Evolutionary conservation across 2,329 filamentous ascomycete species (phyloP).

Genomic region (Elsinoe arachidis): DNA sequence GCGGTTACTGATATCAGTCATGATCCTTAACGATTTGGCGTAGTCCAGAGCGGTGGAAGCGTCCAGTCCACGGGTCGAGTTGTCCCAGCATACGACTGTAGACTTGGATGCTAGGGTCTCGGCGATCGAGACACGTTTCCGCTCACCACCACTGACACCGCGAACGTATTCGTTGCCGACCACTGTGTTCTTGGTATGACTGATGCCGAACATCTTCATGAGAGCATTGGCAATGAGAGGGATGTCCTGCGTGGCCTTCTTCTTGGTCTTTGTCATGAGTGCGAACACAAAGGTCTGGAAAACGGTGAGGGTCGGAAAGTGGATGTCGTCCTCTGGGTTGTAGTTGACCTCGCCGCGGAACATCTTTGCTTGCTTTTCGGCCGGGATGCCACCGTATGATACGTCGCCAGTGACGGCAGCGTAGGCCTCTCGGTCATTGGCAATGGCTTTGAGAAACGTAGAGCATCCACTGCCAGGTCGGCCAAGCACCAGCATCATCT

Average conservation of each 20-base stretch:
- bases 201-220: constrained; percentile 70
- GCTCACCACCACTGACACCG: constrained; percentile 70
- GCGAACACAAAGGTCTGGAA: constrained; percentile 72
- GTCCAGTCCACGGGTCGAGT: constrained; percentile 71
- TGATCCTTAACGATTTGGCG: constrained; percentile 65
- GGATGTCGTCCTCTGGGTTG: constrained; percentile 67
- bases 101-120: constrained; percentile 68
- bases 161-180: constrained; percentile 67
- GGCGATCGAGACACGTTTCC: constrained; percentile 71
- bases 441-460: constrained; percentile 67
- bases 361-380: constrained; percentile 56
- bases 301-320: constrained; percentile 66
- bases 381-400: constrained; percentile 62
- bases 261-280: constrained; percentile 65
- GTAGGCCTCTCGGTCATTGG: constrained; percentile 59
- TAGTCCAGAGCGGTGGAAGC: constrained; percentile 72
- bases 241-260: constrained; percentile 54
- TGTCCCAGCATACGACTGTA: constrained; percentile 70
- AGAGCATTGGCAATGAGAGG: constrained; percentile 61
- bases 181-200: constrained; percentile 63
- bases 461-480: constrained; percentile 66
- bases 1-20: constrained; percentile 67
- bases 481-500: constrained; percentile 67
- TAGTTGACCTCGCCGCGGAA: constrained; percentile 72
- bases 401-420: constrained; percentile 61